These are phyloP conservation scores for Herpetomonas samuelpessoai DNA, from an alignment of 208 protist genomes.

Conservation along the genomic window DNA sequence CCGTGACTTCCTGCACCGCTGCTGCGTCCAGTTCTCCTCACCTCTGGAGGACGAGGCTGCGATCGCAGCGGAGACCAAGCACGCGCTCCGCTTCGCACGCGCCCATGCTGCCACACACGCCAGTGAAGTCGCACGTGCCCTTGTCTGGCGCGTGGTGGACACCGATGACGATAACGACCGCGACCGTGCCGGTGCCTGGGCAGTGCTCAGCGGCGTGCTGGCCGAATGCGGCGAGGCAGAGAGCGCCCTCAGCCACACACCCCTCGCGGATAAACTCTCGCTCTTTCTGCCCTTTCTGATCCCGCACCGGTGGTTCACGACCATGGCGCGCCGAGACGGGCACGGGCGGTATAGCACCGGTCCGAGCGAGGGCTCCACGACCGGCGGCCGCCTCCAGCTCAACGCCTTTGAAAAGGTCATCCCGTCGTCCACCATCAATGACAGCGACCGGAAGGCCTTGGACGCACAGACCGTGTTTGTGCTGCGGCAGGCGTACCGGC, in stretches of 20 bases:
- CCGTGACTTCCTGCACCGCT: constrained; percentile 72
- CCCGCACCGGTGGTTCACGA: constrained; percentile 63
- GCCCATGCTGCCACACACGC: constrained; percentile 57
- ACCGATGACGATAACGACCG: constrained; percentile 42
- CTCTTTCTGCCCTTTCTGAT: constrained; percentile 73
- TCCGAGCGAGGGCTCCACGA: background rate
- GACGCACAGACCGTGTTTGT: constrained; percentile 23
- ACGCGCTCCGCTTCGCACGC: constrained; percentile 63
- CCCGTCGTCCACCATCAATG: constrained; percentile 50
- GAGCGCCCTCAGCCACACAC: constrained; percentile 44
- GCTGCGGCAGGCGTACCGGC: constrained; percentile 34
- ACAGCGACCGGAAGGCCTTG: constrained; percentile 10
- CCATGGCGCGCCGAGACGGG: constrained; percentile 7
- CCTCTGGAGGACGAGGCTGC: constrained; percentile 37
- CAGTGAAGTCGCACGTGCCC: constrained; percentile 64
- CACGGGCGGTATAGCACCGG: background rate
- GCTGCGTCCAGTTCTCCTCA: constrained; percentile 81
- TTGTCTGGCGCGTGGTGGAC: constrained; percentile 83
- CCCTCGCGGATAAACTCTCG: constrained; percentile 64
- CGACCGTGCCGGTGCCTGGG: constrained; percentile 77
- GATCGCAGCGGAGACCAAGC: constrained; percentile 46
- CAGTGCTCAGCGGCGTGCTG: constrained; percentile 59
- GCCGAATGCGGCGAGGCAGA: constrained; percentile 51
- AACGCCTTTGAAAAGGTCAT: constrained; percentile 43
- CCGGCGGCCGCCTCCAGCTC: constrained; percentile 1